phyloP scores from a whole-genome alignment of 768 basidiomycete species.

The Collybia nuda region DNA sequence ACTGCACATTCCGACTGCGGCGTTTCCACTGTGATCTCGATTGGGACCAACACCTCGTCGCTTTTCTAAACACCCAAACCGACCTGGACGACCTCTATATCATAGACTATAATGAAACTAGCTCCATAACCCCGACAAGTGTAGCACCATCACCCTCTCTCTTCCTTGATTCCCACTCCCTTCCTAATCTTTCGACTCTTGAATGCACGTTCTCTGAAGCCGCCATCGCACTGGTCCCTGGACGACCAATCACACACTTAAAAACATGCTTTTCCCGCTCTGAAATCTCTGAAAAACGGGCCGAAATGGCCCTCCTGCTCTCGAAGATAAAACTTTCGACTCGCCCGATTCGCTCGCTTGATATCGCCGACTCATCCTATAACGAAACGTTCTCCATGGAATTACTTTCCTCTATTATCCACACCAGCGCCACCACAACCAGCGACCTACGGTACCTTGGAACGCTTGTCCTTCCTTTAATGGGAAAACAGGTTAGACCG shows the following conservation, averaged over 20 bases:
- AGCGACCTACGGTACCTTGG: constrained; percentile 56
- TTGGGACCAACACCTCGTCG: constrained; percentile 57
- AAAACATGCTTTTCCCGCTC: constrained; percentile 69
- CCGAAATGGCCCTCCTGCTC: constrained; percentile 50
- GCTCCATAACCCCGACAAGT: constrained; percentile 14
- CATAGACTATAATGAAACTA: constrained; percentile 39
- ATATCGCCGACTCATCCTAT: constrained; percentile 64
- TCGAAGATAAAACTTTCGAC: constrained; percentile 45
- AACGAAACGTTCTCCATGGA: constrained; percentile 53
- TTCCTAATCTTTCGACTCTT: constrained; percentile 51
- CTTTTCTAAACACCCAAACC: constrained; percentile 49
- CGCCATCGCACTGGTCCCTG: constrained; percentile 53
- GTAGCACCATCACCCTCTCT: constrained; percentile 20
- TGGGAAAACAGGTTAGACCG: constrained; percentile 48
- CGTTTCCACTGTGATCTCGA: constrained; percentile 65
- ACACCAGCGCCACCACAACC: constrained; percentile 25
- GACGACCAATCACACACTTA: constrained; percentile 57
- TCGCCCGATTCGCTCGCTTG: constrained; percentile 46
- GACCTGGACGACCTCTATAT: constrained; percentile 51
- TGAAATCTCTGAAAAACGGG: constrained; percentile 44
- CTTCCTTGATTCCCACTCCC: constrained; percentile 27
- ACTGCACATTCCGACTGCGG: constrained; percentile 52
- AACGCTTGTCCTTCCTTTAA: constrained; percentile 61
- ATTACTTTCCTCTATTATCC: constrained; percentile 43
- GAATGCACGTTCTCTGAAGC: constrained; percentile 73